Conservation (phyloP, 805 yeast species). For the Candida multigemmis region DNA sequence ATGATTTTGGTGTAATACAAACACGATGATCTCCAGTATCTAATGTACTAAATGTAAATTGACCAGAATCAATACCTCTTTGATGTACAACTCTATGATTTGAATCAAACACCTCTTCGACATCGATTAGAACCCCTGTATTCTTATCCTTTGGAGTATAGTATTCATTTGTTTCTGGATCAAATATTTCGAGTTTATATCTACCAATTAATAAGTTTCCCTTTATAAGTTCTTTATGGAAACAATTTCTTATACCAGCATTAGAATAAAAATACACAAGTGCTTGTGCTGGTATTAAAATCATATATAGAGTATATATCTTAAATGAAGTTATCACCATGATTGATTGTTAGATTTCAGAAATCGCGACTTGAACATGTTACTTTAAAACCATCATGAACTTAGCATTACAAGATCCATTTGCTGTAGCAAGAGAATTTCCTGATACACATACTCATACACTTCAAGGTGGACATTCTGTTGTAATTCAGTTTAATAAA, state of each 20-base stretch:
- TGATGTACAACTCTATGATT: conserved; percentile 16
- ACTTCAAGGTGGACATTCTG: conserved; percentile 55
- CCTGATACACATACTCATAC: conserved; percentile 79
- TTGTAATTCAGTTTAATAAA: conserved; percentile 57
- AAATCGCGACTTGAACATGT: too few species aligned
- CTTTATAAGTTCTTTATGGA: conserved; percentile 44
- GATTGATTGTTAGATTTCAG: too few species aligned
- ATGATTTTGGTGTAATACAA: conserved; percentile 17
- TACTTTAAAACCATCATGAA: conserved; percentile 41
- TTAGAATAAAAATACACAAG: conserved; percentile 41
- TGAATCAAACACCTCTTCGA: conserved; percentile 29
- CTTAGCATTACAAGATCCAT: conserved; percentile 78
- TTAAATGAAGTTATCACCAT: too few species aligned
- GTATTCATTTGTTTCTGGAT: conserved; percentile 24
- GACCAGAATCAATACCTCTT: conserved; percentile 13
- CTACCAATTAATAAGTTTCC: conserved; percentile 42
- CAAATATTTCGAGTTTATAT: conserved; percentile 39
- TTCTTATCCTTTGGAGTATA: conserved; percentile 16
- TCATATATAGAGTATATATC: too few species aligned
- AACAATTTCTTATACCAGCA: conserved; percentile 46
- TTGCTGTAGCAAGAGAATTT: conserved; percentile 82
- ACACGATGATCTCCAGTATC: conserved; percentile 16
- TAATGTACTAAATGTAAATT: conserved; percentile 16
- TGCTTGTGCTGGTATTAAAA: conserved; percentile 2
- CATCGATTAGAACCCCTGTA: conserved; percentile 28